phyloP scores from a whole-genome alignment of 352 stramenopile genomes.

The Phytophthora lateralis region DNA sequence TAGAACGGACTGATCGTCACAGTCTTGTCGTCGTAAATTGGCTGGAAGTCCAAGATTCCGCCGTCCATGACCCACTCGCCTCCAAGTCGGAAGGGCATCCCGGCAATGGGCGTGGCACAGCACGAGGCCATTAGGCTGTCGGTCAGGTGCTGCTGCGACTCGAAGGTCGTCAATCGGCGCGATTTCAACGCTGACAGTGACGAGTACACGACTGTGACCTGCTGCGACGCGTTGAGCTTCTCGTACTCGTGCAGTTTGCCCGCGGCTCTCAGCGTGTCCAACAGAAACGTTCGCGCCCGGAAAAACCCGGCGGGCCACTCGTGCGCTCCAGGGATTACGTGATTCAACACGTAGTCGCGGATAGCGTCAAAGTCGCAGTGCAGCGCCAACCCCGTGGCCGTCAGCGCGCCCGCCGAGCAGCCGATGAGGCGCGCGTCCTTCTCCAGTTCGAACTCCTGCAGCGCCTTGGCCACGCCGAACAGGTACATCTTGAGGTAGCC shows the following conservation, averaged over 20 bases:
- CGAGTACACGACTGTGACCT: slow-evolving; percentile 72
- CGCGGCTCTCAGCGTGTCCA: slow-evolving; percentile 42
- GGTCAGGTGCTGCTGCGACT: slow-evolving; percentile 61
- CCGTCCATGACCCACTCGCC: slow-evolving; percentile 90
- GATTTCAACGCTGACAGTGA: slow-evolving; percentile 73
- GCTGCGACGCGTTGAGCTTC: slow-evolving; percentile 52
- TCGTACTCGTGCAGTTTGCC: slow-evolving; percentile 54
- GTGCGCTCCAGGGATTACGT: slow-evolving; percentile 62
- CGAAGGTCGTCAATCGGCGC: slow-evolving; percentile 68
- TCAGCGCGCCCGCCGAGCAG: slow-evolving; percentile 77
- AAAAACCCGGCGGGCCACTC: slow-evolving; percentile 59
- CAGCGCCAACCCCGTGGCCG: slow-evolving; percentile 73
- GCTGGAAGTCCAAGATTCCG: slow-evolving; percentile 84
- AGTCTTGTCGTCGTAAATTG: slow-evolving; percentile 70
- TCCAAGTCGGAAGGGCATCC: slow-evolving; percentile 83
- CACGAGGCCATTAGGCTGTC: slow-evolving; percentile 76
- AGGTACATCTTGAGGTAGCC: slow-evolving; percentile 91
- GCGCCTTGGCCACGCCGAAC: slow-evolving; percentile 85
- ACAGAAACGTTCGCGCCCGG: slow-evolving; percentile 68
- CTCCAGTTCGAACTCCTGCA: slow-evolving; percentile 78
- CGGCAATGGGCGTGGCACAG: slow-evolving; percentile 78
- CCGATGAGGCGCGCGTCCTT: slow-evolving; percentile 69
- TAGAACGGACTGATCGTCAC: slow-evolving; percentile 88
- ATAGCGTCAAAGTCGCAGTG: slow-evolving; percentile 80
- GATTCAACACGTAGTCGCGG: slow-evolving; percentile 58